Conservation (phyloP, 225 moss, liverwort and hornwort genomes). For the Bryum argenteum region DNA sequence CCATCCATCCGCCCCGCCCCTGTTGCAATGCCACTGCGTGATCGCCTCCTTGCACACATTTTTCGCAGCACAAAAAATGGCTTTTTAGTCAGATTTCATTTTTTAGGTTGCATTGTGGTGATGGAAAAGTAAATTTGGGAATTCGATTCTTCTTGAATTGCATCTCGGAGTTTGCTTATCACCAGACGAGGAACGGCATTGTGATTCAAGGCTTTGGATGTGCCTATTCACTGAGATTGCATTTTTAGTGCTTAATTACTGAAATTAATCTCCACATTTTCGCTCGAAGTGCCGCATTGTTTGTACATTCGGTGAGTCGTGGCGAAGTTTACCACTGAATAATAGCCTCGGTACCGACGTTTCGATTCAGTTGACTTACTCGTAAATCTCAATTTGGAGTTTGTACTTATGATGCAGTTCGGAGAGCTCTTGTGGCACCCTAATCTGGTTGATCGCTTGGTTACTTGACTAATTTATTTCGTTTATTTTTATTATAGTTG, state of each 20-base stretch:
- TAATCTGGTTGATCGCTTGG: neutral
- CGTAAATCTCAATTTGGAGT: constrained; percentile 1
- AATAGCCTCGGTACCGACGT: neutral
- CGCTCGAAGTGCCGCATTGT: neutral
- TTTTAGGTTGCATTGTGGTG: constrained; percentile 27
- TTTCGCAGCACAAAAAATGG: too few relatives aligned
- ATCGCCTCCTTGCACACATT: neutral
- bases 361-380: neutral
- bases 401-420: neutral
- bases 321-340: neutral
- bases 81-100: neutral
- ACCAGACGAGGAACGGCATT: constrained; percentile 10
- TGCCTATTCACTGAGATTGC: neutral
- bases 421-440: neutral
- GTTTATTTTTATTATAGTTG: neutral
- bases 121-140: neutral
- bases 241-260: neutral
- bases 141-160: constrained; percentile 29
- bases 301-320: neutral
- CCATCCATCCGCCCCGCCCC: constrained; percentile 28
- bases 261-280: neutral
- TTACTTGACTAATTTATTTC: neutral
- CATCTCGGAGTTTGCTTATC: constrained; percentile 3
- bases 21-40: constrained; percentile 28
- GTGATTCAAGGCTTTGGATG: neutral